Base-by-base conservation (phyloP, 2,329 filamentous ascomycete species). In the Didymella keratinophila region DNA sequence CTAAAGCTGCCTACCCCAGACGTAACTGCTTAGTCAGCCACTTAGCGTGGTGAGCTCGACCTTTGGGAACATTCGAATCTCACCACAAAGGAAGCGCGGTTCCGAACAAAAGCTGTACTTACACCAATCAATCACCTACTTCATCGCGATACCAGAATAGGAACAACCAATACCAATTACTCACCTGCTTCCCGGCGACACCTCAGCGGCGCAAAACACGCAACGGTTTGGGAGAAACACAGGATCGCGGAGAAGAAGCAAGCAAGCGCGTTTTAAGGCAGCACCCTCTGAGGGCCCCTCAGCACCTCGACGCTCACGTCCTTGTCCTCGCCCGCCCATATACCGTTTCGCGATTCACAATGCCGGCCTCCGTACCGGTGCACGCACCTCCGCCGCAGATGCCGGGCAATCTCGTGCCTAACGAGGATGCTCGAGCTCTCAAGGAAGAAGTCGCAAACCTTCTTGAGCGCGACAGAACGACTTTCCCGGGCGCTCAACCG, bases 401-500 rank as follows among this genome's bases (percentile, higher is more conserved):
- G 39, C 76, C 76, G 21, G 76, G 76, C 59, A 56, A 62, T 43
- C 65, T 65, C 23, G 64, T 72, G 32, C 58, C 64, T 39, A 51
- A 61, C 48, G 60, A 68, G 4, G 63, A 71, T 36, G 71, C 66
- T 18, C 47, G 80, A 46, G 71, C 80, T 18, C 86, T 96, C 77
- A 89, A 90, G 59, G 81, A 82, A 59, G 89, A 92, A 73, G 91
- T 97, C 58, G 90, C 91, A 25, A 73, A 82, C 6, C 83, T 97
- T 43, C 85, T 99, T n/a, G 83, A 85, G 18, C 86, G 93, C 67
- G 83, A 83, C 51, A 87, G 86, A 65, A 79, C 81, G 23, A 83
- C 66, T 25, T 99, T 99, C 68, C 93, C 95, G 0, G 95, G 87
- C 71, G 94, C 95, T 50, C 95, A 99, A 77, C 95, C 95, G 14